Conservation (phyloP, 2,329 filamentous ascomycete genomes). For the Didymellaceae sp. region DNA sequence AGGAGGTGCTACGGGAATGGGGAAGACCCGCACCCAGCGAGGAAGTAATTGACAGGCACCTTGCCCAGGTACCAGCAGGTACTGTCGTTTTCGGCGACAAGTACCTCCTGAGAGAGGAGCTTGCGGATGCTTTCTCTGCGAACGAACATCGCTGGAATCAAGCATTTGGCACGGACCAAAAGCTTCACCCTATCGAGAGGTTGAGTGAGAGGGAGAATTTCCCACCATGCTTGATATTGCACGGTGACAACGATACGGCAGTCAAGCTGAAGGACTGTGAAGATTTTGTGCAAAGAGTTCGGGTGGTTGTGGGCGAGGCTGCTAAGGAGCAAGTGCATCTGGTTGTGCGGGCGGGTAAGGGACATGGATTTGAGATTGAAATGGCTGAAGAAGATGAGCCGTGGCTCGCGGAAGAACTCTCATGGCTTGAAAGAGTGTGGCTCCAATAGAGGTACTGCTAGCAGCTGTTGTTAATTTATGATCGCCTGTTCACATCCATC, state of each 20-base stretch:
- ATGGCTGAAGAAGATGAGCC: conserved; percentile 10
- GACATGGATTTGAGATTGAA: conserved; percentile 21
- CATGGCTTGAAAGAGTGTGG: conserved; percentile 9
- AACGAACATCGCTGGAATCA: conserved; percentile 7
- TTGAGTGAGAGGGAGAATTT: conserved; percentile 3
- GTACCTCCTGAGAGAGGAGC: background rate
- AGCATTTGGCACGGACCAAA: background rate
- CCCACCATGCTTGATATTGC: conserved; percentile 12
- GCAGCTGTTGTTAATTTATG: no score
- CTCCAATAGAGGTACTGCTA: background rate
- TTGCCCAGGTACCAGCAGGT: background rate
- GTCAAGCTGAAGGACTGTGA: conserved; percentile 15
- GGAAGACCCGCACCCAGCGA: conserved; percentile 1
- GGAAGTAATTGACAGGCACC: conserved; percentile 4
- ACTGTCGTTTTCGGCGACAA: conserved; percentile 1
- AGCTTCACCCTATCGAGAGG: conserved; percentile 15
- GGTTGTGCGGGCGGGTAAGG: conserved; percentile 7
- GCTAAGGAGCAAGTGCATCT: background rate
- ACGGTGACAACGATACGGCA: conserved; percentile 12
- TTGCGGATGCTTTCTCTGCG: conserved; percentile 6
- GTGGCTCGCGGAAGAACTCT: conserved; percentile 16
- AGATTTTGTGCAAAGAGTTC: conserved; percentile 12
- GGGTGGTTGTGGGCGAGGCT: conserved; percentile 1
- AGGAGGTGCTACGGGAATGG: conserved; percentile 4
- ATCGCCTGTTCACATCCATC: no score